Conservation (phyloP, 2,329 filamentous ascomycete species). For the Lachnellula occidentalis region DNA sequence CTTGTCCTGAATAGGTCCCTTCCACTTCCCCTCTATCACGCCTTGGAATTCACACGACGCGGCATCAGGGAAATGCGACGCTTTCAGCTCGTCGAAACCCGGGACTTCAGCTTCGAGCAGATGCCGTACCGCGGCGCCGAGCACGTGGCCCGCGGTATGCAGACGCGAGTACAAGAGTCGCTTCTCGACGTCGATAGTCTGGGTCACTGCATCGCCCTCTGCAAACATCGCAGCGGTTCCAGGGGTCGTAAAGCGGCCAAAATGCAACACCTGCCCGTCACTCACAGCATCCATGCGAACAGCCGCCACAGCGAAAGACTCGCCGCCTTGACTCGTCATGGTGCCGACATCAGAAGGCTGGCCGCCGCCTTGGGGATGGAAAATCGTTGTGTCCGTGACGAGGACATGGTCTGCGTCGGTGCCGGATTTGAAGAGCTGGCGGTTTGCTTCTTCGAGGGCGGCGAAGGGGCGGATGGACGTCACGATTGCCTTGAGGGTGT, state of each 20-base stretch:
- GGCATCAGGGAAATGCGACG: conserved; percentile 63
- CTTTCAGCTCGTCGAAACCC: conserved; percentile 62
- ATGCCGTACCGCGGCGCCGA: conserved; percentile 60
- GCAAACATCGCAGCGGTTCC: conserved; percentile 32
- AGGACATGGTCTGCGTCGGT: conserved; percentile 49
- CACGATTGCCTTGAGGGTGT: conserved; percentile 9
- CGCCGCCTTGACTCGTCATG: conserved; percentile 36
- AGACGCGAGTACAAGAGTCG: conserved; percentile 60
- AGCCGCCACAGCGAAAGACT: conserved; percentile 46
- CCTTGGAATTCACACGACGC: conserved; percentile 65
- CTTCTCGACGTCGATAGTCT: conserved; percentile 55
- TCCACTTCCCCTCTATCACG: conserved; percentile 58
- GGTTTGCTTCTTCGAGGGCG: conserved; percentile 17
- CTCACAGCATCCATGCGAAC: conserved; percentile 50
- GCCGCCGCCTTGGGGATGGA: conserved; percentile 70
- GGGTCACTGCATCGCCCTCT: conserved; percentile 42
- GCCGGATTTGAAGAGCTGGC: conserved; percentile 52
- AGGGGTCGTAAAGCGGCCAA: conserved; percentile 48
- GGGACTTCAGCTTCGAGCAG: conserved; percentile 43
- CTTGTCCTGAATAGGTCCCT: conserved; percentile 54
- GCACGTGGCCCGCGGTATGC: conserved; percentile 69
- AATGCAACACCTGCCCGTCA: conserved; percentile 57
- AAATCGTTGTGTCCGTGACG: conserved; percentile 61
- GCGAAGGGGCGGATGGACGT: conserved; percentile 14
- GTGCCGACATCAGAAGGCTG: conserved; percentile 63